Conservation (phyloP, 345 rosid genomes). For the Psidium guajava region DNA sequence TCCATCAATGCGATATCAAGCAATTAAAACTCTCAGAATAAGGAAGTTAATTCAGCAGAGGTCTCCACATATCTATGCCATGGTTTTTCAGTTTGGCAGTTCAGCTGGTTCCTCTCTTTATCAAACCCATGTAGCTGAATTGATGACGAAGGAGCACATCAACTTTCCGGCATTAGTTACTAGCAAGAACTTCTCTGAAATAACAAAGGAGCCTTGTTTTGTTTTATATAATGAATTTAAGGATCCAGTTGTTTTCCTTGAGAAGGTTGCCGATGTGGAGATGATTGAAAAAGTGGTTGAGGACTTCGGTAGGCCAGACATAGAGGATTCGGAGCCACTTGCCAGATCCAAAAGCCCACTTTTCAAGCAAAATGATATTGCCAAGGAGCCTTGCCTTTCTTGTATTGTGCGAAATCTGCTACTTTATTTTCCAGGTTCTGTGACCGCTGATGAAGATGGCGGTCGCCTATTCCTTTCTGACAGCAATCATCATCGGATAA, state of each 20-base stretch:
- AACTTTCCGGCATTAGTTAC: conserved; percentile 69
- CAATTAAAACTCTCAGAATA: conserved; percentile 33
- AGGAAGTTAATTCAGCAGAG: conserved; percentile 70
- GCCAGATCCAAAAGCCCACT: not conserved
- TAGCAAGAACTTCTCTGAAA: conserved; percentile 46
- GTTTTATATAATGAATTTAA: conserved; percentile 48
- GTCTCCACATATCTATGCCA: conserved; percentile 51
- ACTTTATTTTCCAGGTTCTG: conserved; percentile 20
- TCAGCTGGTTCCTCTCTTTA: conserved; percentile 25
- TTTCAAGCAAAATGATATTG: not conserved
- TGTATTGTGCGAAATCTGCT: conserved; percentile 2
- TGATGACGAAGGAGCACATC: conserved; percentile 54
- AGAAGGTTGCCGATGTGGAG: conserved; percentile 41
- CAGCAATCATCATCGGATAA: conserved; percentile 89
- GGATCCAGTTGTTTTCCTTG: conserved; percentile 35
- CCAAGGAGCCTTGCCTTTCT: conserved; percentile 5
- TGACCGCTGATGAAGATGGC: conserved; percentile 66
- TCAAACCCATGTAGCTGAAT: conserved; percentile 29
- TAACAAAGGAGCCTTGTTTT: conserved; percentile 33
- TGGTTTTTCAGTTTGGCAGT: conserved; percentile 48
- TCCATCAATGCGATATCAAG: conserved; percentile 9
- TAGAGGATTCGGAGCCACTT: not conserved
- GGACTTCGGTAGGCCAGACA: not conserved
- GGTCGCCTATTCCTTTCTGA: conserved; percentile 71
- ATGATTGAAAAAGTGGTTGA: conserved; percentile 22